Percentiles rank a stretch among this genome's conserved stretches.
These are phyloP conservation scores for Begonia fuchsioides DNA, from an alignment of 306 rosid species.

Conservation along the genomic window DNA sequence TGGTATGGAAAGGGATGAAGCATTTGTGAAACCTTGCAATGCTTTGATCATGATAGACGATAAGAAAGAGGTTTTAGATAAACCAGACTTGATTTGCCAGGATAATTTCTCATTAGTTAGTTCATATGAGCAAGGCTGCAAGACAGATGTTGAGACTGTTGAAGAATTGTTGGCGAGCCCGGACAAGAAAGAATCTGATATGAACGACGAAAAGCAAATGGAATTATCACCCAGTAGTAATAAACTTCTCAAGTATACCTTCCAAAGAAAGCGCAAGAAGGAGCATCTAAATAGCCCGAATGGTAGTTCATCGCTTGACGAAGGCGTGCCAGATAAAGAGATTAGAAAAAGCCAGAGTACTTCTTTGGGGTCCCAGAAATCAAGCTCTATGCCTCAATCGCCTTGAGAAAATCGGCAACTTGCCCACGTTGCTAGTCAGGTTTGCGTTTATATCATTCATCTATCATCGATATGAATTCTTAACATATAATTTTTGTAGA, in stretches of 20 bases:
- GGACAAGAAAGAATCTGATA: slow-evolving; percentile 24
- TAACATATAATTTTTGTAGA: too few species aligned
- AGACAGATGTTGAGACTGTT: slow-evolving; percentile 19
- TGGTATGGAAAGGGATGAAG: slow-evolving; percentile 23
- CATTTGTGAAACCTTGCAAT: slow-evolving; percentile 22
- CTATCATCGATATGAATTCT: too few species aligned
- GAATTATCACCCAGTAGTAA: slow-evolving; percentile 27
- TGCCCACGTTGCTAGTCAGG: slow-evolving; percentile 74
- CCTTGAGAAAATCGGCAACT: slow-evolving; percentile 42
- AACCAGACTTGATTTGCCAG: slow-evolving; percentile 26
- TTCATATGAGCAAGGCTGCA: slow-evolving; percentile 22
- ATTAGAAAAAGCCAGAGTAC: slow-evolving; percentile 30
- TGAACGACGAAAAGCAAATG: slow-evolving; percentile 26
- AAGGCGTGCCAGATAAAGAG: slow-evolving; percentile 21
- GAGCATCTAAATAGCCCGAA: slow-evolving; percentile 30
- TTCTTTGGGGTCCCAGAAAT: slow-evolving; percentile 31
- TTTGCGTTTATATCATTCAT: slow-evolving; percentile 12
- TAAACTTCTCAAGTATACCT: slow-evolving; percentile 60
- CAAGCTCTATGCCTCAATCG: slow-evolving; percentile 37
- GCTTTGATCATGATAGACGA: slow-evolving; percentile 18
- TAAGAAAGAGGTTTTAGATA: slow-evolving; percentile 20
- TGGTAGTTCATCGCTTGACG: slow-evolving; percentile 26
- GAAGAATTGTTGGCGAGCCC: slow-evolving; percentile 16
- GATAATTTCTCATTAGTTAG: slow-evolving; percentile 27
- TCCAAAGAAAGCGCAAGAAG: slow-evolving; percentile 70